A percentile compares a stretch with the other conserved stretches of the same genome.
phyloP scores from a whole-genome alignment of 1,139 yeast species.

The Candida anutae region DNA sequence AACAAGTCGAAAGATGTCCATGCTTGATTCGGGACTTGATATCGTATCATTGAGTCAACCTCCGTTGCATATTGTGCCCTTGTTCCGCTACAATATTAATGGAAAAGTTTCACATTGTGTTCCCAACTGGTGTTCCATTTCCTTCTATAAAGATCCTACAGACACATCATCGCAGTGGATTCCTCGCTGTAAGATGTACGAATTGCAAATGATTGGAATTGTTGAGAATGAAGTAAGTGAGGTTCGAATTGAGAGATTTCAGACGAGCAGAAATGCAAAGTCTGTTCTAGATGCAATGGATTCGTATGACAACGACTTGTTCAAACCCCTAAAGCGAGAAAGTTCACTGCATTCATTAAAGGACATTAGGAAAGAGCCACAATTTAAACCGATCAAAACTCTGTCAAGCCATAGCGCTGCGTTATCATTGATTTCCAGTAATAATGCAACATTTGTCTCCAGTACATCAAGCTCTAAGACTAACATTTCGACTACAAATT shows the following conservation, averaged over 20 bases:
- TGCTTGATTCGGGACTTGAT: constrained; percentile 81
- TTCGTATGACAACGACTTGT: constrained; percentile 49
- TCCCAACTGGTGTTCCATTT: constrained; percentile 92
- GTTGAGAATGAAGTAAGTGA: constrained; percentile 82
- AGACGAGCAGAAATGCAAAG: constrained; percentile 16
- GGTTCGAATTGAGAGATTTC: constrained; percentile 52
- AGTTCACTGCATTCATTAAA: background rate
- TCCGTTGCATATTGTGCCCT: constrained; percentile 86
- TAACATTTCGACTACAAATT: constrained; percentile 24
- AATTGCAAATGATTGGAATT: constrained; percentile 95
- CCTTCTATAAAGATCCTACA: constrained; percentile 66
- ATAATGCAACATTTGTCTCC: constrained; percentile 11
- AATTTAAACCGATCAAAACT: constrained; percentile 1
- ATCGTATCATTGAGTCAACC: constrained; percentile 83
- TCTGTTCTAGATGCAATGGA: constrained; percentile 48
- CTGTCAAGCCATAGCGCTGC: constrained; percentile 10
- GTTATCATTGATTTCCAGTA: constrained; percentile 19
- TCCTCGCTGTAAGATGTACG: constrained; percentile 90
- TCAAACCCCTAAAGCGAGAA: constrained; percentile 22
- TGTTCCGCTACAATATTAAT: constrained; percentile 57
- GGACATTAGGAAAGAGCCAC: background rate
- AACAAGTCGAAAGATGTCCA: constrained; percentile 68
- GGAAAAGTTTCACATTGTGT: constrained; percentile 60
- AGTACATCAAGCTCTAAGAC: constrained; percentile 6
- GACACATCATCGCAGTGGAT: constrained; percentile 61